Evolutionary conservation across 352 stramenopile species (phyloP), one percentile per base, ranked within the genome.

Genomic region (Globisporangium ultimum): DNA sequence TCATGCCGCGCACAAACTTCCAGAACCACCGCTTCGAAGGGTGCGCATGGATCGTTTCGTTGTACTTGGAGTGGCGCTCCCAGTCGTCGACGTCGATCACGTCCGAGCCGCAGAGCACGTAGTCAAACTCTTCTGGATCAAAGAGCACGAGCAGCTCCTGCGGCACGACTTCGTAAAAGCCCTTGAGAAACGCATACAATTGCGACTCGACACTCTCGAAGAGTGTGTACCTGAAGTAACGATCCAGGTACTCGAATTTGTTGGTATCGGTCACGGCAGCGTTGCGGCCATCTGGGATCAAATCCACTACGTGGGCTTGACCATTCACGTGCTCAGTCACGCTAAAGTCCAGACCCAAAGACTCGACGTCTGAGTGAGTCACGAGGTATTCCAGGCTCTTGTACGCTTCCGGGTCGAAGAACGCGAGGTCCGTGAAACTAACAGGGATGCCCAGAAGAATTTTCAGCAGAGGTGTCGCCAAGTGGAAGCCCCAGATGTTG

Each of bases 61-160:
- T 55, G 48, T 72, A 70, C 38, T 70, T 74, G 11, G 93, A 98
- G 63, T 97, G 69, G 18, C 64, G 67, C 64, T 89, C 80, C 93
- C 92, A 98, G 66, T 98, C 95, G 12, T 96, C 75, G n/a, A 98
- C 87, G 52, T 97, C 84, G 66, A 98, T 97, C 59, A 84, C 79
- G 8, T 57, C 28, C 15, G n/a, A 41, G 53, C 41, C 22, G 21
- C n/a, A 97, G 61, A 98, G 81, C 11, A 98, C 66, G 15, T 97
- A 63, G 63, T 97, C 91, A 1, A 98, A 67, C 68, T 98, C 90
- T 71, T 97, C 88, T 61, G 91, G 91, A 66, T 98, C 92, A 74
- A 98, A 97, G 24, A 97, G 75, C 7, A 87, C 81, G 18, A 98
- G 65, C 13, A 97, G 60, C 13, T 88, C 73, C 46, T 91, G 74